Evolutionary conservation across 306 rosid species (phyloP).

Genomic region (Rosa multiflora): DNA sequence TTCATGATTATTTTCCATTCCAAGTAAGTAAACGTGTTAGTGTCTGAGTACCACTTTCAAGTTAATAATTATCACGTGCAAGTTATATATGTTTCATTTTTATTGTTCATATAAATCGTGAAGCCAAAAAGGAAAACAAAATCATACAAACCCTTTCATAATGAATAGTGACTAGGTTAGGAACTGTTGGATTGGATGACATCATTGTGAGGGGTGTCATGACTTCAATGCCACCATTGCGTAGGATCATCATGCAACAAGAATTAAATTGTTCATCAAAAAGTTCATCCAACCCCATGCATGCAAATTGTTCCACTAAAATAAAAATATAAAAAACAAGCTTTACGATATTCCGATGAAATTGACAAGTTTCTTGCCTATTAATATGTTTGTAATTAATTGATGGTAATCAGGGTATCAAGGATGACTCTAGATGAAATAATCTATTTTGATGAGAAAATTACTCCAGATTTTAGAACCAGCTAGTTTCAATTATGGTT

Average conservation of each 20-base stretch:
- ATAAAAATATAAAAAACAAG: not conserved
- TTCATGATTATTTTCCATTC: no score
- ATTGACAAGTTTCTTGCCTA: not conserved
- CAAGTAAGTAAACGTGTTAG: no score
- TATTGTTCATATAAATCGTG: not conserved
- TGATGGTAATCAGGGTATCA: not conserved
- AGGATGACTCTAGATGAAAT: not conserved
- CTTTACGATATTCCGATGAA: not conserved
- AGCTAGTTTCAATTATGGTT: not conserved
- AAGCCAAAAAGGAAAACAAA: not conserved
- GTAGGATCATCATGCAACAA: not conserved
- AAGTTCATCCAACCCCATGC: conserved; percentile 18
- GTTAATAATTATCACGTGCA: conserved; percentile 1
- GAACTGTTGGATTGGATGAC: conserved; percentile 8
- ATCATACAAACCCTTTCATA: not conserved
- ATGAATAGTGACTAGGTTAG: not conserved
- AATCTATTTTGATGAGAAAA: not conserved
- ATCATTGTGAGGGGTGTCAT: conserved; percentile 1
- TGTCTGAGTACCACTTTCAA: not conserved
- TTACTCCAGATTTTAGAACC: not conserved
- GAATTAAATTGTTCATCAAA: conserved; percentile 4
- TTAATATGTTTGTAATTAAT: not conserved
- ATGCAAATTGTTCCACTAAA: conserved; percentile 10
- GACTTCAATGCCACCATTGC: conserved; percentile 18
- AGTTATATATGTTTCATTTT: not conserved